Base-by-base conservation (phyloP, 1,284 basidiomycete genomes). In the Cutaneotrichosporon sp. region DNA sequence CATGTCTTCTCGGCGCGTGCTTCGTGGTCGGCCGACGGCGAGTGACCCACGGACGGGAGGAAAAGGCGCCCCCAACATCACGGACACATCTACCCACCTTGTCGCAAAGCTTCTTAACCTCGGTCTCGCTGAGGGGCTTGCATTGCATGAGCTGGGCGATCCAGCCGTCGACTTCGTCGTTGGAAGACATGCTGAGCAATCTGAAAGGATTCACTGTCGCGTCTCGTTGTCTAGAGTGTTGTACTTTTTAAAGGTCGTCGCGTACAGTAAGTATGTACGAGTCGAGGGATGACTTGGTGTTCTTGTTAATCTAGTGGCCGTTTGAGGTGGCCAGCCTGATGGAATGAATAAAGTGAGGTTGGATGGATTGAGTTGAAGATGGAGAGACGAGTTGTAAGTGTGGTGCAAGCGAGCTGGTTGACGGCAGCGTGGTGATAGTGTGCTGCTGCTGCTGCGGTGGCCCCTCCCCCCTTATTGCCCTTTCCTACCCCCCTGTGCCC, bases 101-200 rank as follows among this genome's bases (percentile, higher is more conserved):
- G 81, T 98, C 94, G 79, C 96, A 99, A 63, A 99, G 82, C 74
- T 86, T 86, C 82, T 97, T 97, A 59, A 99, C 91, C 76, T 98
- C 94, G 25, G 83, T 81, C 78, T 99, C 96, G 55, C 88, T 82
- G 60, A 99, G 84, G 67, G 97, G 96, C 76, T 99, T 97, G 82
- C 96, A 99, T 71, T 96, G 88, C 77, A 87, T 87, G 62, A 99
- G 84, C 76, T 97, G 92, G 61, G 90, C 84, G 75, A 99, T 94
- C 96, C 96, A 97, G 59, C 80, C 82, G 78, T 94, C 90, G 27
- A 70, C 67, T 59, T 74, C 72, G 52, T 70, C 70, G 51, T 71
- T 70, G 35, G 59, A 57, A 27, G 66, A 63, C 65, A 71, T 71
- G 53, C 16, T 60, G 58, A 2, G 20, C 9, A 19, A 10, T 42